These are phyloP conservation scores for Kwoniella sp. DNA, from an alignment of 768 basidiomycete genomes.

Conservation along the genomic window DNA sequence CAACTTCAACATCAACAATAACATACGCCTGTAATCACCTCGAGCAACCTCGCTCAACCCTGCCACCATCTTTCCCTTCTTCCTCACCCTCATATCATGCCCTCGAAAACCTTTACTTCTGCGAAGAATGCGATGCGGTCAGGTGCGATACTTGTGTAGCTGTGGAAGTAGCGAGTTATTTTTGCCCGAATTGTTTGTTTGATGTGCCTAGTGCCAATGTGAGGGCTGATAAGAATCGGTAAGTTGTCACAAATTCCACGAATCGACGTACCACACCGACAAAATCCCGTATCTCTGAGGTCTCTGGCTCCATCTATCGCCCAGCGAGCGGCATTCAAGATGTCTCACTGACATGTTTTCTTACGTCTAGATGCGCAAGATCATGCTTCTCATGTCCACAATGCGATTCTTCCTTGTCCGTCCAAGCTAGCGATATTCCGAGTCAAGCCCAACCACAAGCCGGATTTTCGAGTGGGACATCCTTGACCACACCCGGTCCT, in stretches of 20 bases:
- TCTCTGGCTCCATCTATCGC: too few relatives aligned
- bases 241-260: too few relatives aligned
- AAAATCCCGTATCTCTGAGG: too few relatives aligned
- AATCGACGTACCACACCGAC: too few relatives aligned
- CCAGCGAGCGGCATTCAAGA: too few relatives aligned
- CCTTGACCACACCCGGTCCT: constrained; percentile 60
- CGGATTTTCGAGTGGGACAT: too few relatives aligned
- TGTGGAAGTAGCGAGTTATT: constrained; percentile 93
- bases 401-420: constrained; percentile 84
- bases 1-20: constrained; percentile 33
- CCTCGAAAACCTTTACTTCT: constrained; percentile 86
- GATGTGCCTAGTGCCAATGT: constrained; percentile 98
- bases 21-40: constrained; percentile 56
- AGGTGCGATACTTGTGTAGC: constrained; percentile 89
- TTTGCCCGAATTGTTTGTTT: constrained; percentile 96
- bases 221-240: constrained; percentile 97
- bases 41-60: constrained; percentile 65
- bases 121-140: constrained; percentile 96
- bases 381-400: constrained; percentile 97
- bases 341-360: not conserved
- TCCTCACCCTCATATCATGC: constrained; percentile 80
- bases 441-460: constrained; percentile 31
- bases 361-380: constrained; percentile 76
- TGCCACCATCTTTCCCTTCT: constrained; percentile 65
- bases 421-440: constrained; percentile 73